Evolutionary conservation across 768 basidiomycete species (phyloP).

Genomic region (Kockovaella imperatae): DNA sequence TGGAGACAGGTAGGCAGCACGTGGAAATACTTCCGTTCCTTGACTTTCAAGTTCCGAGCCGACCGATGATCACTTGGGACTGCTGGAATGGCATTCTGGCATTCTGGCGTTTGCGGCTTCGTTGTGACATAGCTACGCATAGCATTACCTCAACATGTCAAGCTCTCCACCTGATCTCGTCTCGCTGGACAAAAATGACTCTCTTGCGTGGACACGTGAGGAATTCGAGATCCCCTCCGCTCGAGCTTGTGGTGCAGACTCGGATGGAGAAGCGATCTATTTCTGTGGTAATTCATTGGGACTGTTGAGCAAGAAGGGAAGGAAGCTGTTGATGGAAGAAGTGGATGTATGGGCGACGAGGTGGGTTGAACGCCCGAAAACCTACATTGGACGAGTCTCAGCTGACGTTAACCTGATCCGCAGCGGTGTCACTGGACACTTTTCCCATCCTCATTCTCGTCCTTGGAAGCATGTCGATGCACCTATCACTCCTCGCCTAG

Average conservation of each 20-base stretch:
- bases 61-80: neutral
- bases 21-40: neutral
- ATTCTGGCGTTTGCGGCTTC: neutral
- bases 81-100: neutral
- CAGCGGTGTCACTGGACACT: conserved; percentile 84
- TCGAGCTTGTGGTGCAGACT: conserved; percentile 29
- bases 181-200: conserved; percentile 28
- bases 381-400: neutral
- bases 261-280: conserved; percentile 53
- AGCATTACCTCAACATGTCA: neutral
- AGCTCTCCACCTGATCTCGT: conserved; percentile 5
- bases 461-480: conserved; percentile 76
- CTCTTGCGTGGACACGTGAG: conserved; percentile 37
- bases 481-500: conserved; percentile 63
- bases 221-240: conserved; percentile 41
- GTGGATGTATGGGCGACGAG: conserved; percentile 68
- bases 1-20: no score
- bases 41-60: no score
- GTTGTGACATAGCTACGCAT: neutral
- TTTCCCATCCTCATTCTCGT: conserved; percentile 72
- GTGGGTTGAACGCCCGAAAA: conserved; percentile 34
- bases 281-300: conserved; percentile 96
- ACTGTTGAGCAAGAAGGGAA: conserved; percentile 64
- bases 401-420: neutral
- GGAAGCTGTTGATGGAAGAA: conserved; percentile 69